Base-by-base conservation (phyloP, 2,329 filamentous ascomycete genomes). In the Fusarium nisikadoi region DNA sequence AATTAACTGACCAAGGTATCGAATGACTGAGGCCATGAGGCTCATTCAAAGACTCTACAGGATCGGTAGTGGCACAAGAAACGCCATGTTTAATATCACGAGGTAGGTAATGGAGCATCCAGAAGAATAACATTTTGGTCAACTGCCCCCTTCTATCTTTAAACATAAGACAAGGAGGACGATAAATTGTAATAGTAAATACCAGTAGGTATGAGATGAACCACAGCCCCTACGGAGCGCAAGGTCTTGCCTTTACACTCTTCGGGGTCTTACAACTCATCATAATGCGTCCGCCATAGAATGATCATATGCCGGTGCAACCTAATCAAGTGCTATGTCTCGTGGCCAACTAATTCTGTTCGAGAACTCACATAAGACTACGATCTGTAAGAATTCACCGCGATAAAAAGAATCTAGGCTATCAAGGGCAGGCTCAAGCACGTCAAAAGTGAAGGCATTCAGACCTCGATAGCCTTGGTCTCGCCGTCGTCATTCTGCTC, bases 281-380 rank as follows among this genome's bases (percentile, higher is more conserved):
- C 35, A 58, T 14, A 33, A 41, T 47, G 8, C 25, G 8, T 9
- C 52, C 17, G 5, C 4, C 45, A 46, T 54, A 12, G 35, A 53
- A 62, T 41, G 42, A 46, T 62, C 52, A 71, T 53, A 62, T 66
- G 62, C 58, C 35, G 50, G 45, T 43, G n/a, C 33, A 27, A 10
- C 36, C 23, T 29, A 33, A n/a, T 46, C 47, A 35, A 29, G 42
- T 50, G 35, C 38, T 35, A 7, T 38, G 16, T 64, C 39, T 43
- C 33, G 29, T 49, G 33, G 23, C 41, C 13, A 49, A 33, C 31
- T 20, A n/a, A 31, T 14, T 56, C 23, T 25, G 35, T 58, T 23
- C 3, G 14, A 35, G 36, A 31, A 27, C 16, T 36, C 17, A 8
- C 20, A 23, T 38, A 38, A 52, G 49, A 52, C 33, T 20, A 16